Conservation (phyloP, 1,139 yeast species). For the Barnettozyma hawaiiensis region DNA sequence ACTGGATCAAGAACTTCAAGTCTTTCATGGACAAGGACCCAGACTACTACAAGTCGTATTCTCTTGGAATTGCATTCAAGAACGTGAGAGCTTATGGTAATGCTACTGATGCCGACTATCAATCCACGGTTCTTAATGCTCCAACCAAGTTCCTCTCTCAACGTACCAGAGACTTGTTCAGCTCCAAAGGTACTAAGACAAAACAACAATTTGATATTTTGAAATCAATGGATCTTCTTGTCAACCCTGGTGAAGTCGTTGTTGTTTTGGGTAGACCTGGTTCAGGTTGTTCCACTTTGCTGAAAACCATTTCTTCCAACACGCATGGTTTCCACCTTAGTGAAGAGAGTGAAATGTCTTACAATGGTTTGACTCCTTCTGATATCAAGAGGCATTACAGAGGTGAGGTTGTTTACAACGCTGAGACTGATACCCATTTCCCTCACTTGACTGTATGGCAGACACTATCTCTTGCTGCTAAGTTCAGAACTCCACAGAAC, state of each 20-base stretch:
- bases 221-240: slow-evolving; percentile 61
- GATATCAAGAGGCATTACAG: slow-evolving; percentile 49
- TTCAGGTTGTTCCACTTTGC: slow-evolving; percentile 75
- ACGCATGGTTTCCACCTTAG: slow-evolving; percentile 67
- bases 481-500: slow-evolving; percentile 59
- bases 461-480: slow-evolving; percentile 61
- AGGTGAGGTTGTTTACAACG: slow-evolving; percentile 69
- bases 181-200: slow-evolving; percentile 25
- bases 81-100: slow-evolving; percentile 68
- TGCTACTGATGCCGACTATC: slow-evolving; percentile 77
- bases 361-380: slow-evolving; percentile 43
- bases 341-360: slow-evolving; percentile 42
- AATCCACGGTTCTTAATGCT: slow-evolving; percentile 59
- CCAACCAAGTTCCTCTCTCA: slow-evolving; percentile 25
- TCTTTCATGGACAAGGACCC: slow-evolving; percentile 51
- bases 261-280: slow-evolving; percentile 83
- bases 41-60: slow-evolving; percentile 57
- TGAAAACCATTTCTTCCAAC: slow-evolving; percentile 64
- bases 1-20: slow-evolving; percentile 70
- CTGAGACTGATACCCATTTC: slow-evolving; percentile 67
- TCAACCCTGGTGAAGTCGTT: slow-evolving; percentile 66
- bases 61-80: slow-evolving; percentile 64
- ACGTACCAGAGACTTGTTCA: slow-evolving; percentile 18
- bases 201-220: slow-evolving; percentile 44
- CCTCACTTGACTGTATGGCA: slow-evolving; percentile 71